A percentile compares a stretch with the other conserved stretches of the same genome.
Evolutionary conservation across 768 basidiomycete species (phyloP).

Genomic region (Filobasidium wieringae): DNA sequence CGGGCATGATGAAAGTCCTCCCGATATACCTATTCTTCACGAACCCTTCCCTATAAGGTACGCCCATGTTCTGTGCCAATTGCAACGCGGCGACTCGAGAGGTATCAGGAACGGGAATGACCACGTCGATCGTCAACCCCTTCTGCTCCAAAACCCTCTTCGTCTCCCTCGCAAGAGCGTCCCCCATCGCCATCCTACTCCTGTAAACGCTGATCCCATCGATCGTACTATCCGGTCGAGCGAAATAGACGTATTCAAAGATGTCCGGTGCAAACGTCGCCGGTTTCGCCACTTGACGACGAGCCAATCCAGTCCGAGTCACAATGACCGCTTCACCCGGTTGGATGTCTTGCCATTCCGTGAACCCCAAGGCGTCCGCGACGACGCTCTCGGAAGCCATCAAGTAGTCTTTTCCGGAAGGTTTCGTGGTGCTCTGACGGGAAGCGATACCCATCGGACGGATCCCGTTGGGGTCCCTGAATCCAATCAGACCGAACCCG

Average conservation of each 20-base stretch:
- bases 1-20: constrained; percentile 98
- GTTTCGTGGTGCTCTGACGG: constrained; percentile 43
- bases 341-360: constrained; percentile 83
- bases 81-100: constrained; percentile 92
- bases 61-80: constrained; percentile 70
- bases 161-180: constrained; percentile 80
- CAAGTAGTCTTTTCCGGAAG: constrained; percentile 65
- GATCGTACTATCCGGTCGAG: constrained; percentile 91
- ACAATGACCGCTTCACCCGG: constrained; percentile 95
- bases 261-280: constrained; percentile 88
- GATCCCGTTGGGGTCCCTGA: constrained; percentile 96
- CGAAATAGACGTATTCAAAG: constrained; percentile 98
- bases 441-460: constrained; percentile 78
- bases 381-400: constrained; percentile 94
- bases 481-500: constrained; percentile 94
- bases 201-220: constrained; percentile 96
- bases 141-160: constrained; percentile 52
- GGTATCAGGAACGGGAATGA: constrained; percentile 96
- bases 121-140: constrained; percentile 63
- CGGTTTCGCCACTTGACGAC: constrained; percentile 56
- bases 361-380: constrained; percentile 82
- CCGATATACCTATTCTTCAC: constrained; percentile 98
- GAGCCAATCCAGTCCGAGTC: constrained; percentile 63
- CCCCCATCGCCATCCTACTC: constrained; percentile 98
- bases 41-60: constrained; percentile 96